Base-by-base conservation (phyloP, 257 asterid genomes). In the Nicotiana tomentosiformis region DNA sequence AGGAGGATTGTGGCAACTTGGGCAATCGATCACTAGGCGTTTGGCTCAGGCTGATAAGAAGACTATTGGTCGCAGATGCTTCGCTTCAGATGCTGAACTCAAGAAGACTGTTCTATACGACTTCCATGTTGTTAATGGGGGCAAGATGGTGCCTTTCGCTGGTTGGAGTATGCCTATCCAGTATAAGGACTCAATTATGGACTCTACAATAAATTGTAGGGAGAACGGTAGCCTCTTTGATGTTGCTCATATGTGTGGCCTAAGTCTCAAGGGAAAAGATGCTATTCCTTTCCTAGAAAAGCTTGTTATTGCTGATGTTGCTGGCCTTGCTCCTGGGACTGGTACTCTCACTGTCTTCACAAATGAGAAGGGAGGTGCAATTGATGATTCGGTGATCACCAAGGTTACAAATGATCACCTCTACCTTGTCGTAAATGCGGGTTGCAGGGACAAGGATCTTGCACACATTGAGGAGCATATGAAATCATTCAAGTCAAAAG, bases 101-200 rank as follows among this genome's bases (percentile, higher is more conserved):
- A 95, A 95, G 90, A 96, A 96, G 91, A 96, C 99, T 4, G 99
- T 78, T 78, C 87, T 96, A 66, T 91, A 93, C 53, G 98, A 96
- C 84, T 96, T 96, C 88, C 99, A 96, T 83, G 96, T 96, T 11
- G 93, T 94, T 64, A 82, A 96, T 87, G 98, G 99, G 7, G 99
- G 97, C 10, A 96, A 96, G 88, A 93, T 96, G 98, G 99, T 96
- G 85, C 99, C 98, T 23, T 96, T 96, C 84, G 98, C 98, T 1
- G 99, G 99, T 53, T 96, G 99, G 99, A 86, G 98, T 77, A 96
- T 96, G 99, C 99, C 99, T 17, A 96, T 96, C 81, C 99, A 96
- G 93, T 96, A 96, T 90, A 96, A 96, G 77, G 99, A 96, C 87
- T 93, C 99, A 15, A 96, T 96, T 37, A 94, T 94, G 96, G 99